A percentile compares a stretch with the other conserved stretches of the same genome.
Conservation (phyloP, 768 basidiomycete genomes). For the Roridomyces roridus region DNA sequence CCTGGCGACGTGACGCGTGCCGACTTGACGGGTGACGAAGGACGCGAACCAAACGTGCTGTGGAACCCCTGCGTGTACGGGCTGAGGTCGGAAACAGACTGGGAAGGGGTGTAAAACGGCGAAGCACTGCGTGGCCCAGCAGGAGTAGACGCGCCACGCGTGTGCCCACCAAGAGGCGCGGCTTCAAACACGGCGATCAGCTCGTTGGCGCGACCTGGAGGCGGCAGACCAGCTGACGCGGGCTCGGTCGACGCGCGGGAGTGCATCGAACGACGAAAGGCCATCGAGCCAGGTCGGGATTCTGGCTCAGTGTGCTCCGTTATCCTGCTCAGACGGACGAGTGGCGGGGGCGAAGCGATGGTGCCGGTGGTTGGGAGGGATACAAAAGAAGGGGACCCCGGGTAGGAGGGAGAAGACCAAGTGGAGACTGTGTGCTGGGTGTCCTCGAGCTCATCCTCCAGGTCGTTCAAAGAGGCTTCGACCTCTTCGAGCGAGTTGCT, state of each 20-base stretch:
- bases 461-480: constrained; percentile 66
- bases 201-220: constrained; percentile 67
- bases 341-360: constrained; percentile 41
- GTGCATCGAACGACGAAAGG: constrained; percentile 51
- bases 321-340: constrained; percentile 69
- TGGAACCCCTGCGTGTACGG: constrained; percentile 43
- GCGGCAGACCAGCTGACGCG: constrained; percentile 49
- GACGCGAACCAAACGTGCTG: constrained; percentile 47
- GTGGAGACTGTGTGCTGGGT: constrained; percentile 69
- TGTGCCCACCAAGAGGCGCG: constrained; percentile 46
- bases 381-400: constrained; percentile 53
- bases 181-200: constrained; percentile 80
- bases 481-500: constrained; percentile 74
- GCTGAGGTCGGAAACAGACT: constrained; percentile 26
- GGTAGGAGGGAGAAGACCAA: constrained; percentile 62
- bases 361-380: constrained; percentile 44
- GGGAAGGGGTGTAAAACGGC: constrained; percentile 31
- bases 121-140: constrained; percentile 33
- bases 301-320: constrained; percentile 77
- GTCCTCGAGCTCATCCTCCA: constrained; percentile 72
- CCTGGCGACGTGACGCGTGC: constrained; percentile 28
- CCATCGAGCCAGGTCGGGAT: constrained; percentile 62
- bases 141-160: constrained; percentile 60
- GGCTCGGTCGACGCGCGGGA: constrained; percentile 67
- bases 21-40: constrained; percentile 54